Conservation (phyloP, 2,329 filamentous ascomycete genomes). For the Grosmannia huntii region DNA sequence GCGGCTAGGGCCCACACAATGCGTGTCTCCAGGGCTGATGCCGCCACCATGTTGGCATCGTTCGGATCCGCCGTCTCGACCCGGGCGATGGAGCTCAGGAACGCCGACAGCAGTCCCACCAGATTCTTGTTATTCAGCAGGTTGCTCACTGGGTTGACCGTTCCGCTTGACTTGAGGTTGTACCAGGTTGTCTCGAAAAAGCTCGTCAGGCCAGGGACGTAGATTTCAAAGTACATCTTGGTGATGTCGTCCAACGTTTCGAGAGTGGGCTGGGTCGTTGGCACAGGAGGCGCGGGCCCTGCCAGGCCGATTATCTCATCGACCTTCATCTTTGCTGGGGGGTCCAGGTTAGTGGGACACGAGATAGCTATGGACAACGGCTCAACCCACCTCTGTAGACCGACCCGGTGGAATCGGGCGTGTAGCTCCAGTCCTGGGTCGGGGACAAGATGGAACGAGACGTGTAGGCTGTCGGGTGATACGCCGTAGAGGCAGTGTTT, state of each 20-base stretch:
- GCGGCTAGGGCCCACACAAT: constrained; percentile 48
- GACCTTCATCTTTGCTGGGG: constrained; percentile 45
- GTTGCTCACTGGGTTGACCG: constrained; percentile 27
- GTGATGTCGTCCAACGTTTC: constrained; percentile 52
- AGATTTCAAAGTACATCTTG: constrained; percentile 61
- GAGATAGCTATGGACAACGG: not conserved
- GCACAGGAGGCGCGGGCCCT: constrained; percentile 44
- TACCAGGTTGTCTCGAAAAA: constrained; percentile 84
- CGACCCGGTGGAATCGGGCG: not conserved
- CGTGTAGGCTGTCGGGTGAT: not conserved
- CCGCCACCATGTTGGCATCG: constrained; percentile 34
- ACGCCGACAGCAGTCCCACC: constrained; percentile 53
- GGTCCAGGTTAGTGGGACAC: not conserved
- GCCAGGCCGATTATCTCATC: constrained; percentile 56
- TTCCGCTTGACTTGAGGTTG: constrained; percentile 32
- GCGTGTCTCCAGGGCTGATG: constrained; percentile 41
- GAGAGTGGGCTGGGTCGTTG: constrained; percentile 37
- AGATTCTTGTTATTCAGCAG: constrained; percentile 41
- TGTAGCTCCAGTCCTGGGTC: not conserved
- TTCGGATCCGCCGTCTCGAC: constrained; percentile 33
- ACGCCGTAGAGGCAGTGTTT: not conserved
- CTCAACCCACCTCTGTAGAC: not conserved
- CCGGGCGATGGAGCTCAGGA: constrained; percentile 42
- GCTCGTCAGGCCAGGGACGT: constrained; percentile 56
- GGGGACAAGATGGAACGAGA: constrained; percentile 3